These are phyloP conservation scores for Ascochyta pisi DNA, from an alignment of 2,329 filamentous ascomycete species.

Conservation along the genomic window DNA sequence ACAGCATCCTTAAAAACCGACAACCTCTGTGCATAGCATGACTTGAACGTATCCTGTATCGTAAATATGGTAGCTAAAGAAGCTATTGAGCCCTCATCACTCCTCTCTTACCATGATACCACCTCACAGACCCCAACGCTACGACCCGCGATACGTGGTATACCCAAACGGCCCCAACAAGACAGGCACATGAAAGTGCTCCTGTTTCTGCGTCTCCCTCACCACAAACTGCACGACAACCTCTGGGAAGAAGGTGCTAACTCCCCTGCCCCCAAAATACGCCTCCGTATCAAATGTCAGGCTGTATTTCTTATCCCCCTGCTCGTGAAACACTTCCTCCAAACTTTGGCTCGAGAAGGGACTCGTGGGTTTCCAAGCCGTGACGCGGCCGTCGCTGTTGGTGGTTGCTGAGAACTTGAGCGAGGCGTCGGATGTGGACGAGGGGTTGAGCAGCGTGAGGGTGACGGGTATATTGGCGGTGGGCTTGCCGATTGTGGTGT, in stretches of 20 bases:
- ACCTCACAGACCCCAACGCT: neutral
- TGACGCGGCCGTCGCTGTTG: constrained; percentile 78
- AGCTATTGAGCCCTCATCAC: too few relatives aligned
- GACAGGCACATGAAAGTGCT: constrained; percentile 82
- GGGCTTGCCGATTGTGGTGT: constrained; percentile 77
- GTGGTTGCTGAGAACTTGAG: constrained; percentile 70
- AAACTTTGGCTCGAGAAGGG: constrained; percentile 50
- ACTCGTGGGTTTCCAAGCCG: constrained; percentile 67
- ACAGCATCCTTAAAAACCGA: too few relatives aligned
- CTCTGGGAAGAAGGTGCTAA: constrained; percentile 64
- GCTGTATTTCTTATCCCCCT: constrained; percentile 66
- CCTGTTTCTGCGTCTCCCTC: constrained; percentile 53
- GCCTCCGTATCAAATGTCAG: constrained; percentile 74
- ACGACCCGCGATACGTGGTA: constrained; percentile 75
- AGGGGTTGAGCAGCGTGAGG: constrained; percentile 57
- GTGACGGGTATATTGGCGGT: constrained; percentile 71
- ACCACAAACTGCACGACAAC: constrained; percentile 63
- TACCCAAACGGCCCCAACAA: constrained; percentile 80
- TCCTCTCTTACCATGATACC: too few relatives aligned
- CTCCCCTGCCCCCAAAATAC: constrained; percentile 69
- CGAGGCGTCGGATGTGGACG: constrained; percentile 52
- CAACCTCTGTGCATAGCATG: too few relatives aligned
- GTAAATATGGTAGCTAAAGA: too few relatives aligned
- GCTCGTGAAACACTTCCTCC: constrained; percentile 43
- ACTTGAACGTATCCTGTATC: too few relatives aligned